These are phyloP conservation scores for Arabidopsis lyrata DNA, from an alignment of 441 rosid species.

Conservation along the genomic window DNA sequence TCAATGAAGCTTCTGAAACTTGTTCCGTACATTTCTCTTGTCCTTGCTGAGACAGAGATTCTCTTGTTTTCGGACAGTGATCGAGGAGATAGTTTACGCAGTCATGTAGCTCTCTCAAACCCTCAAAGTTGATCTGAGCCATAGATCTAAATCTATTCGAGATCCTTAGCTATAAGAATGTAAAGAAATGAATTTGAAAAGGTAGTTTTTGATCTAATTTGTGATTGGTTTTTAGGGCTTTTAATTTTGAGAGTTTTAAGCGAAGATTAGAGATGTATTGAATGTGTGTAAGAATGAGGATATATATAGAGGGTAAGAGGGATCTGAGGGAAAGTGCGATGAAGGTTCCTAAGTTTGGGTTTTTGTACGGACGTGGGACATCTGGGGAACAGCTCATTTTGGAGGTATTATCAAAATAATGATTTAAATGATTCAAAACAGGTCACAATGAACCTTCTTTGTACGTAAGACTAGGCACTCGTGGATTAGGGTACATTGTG, in stretches of 20 bases:
- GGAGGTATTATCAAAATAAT: conserved; percentile 36
- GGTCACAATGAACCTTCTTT: conserved; percentile 39
- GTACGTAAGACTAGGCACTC: conserved; percentile 37
- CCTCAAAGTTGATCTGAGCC: conserved; percentile 58
- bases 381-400: conserved; percentile 44
- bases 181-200: not conserved
- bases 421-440: conserved; percentile 12
- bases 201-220: not conserved
- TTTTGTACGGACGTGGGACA: conserved; percentile 50
- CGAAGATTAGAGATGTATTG: conserved; percentile 1
- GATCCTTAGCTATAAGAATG: conserved; percentile 4
- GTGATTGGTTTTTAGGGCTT: not conserved
- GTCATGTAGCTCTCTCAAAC: conserved; percentile 70
- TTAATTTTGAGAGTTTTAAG: not conserved
- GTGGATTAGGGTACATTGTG: conserved; percentile 39
- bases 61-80: conserved; percentile 58
- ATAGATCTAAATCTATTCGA: conserved; percentile 30
- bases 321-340: conserved; percentile 40
- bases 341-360: conserved; percentile 32
- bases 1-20: conserved; percentile 69
- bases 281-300: not conserved
- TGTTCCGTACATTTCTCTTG: conserved; percentile 64
- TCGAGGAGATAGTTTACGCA: conserved; percentile 66
- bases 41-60: conserved; percentile 49
- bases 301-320: conserved; percentile 24